These are phyloP conservation scores for Dactylellina haptotyla DNA, from an alignment of 2,329 filamentous ascomycete genomes.

Conservation along the genomic window DNA sequence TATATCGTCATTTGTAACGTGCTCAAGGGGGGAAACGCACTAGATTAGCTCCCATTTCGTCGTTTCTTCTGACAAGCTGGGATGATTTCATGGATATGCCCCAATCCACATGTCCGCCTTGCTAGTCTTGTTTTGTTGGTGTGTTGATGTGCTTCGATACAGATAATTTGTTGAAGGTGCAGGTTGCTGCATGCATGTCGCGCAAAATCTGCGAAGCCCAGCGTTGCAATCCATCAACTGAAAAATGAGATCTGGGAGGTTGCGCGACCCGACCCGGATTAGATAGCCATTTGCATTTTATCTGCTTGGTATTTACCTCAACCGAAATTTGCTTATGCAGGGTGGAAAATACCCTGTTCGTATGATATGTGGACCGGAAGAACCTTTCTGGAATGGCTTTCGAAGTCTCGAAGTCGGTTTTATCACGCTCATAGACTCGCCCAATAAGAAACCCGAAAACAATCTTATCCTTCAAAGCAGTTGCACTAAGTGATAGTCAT, in stretches of 20 bases:
- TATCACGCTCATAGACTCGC: conserved; percentile 17
- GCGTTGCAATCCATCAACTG: conserved; percentile 22
- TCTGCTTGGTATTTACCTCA: conserved; percentile 54
- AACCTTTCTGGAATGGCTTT: conserved; percentile 52
- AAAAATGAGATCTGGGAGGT: conserved; percentile 26
- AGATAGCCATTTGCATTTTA: conserved; percentile 49
- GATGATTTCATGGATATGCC: conserved; percentile 33
- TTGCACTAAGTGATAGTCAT: conserved; percentile 6
- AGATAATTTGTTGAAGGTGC: conserved; percentile 33
- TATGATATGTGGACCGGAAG: conserved; percentile 44
- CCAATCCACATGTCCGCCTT: conserved; percentile 24
- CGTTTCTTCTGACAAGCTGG: conserved; percentile 9
- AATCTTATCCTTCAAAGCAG: conserved; percentile 13
- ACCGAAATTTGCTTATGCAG: conserved; percentile 54
- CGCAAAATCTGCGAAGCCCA: conserved; percentile 22
- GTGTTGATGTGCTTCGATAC: conserved; percentile 40
- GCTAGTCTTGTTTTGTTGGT: conserved; percentile 30
- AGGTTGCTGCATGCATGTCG: conserved; percentile 17
- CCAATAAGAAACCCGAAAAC: conserved; percentile 43
- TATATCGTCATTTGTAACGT: conserved; percentile 27
- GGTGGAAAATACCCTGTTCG: conserved; percentile 20
- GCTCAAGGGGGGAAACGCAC: conserved; percentile 9
- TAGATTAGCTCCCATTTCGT: conserved; percentile 20
- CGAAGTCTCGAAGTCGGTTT: conserved; percentile 22
- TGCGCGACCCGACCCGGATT: conserved; percentile 48